Percentiles rank a stretch among this genome's conserved stretches.
Conservation (phyloP, 1,284 basidiomycete genomes). For the Coniophora puteana region DNA sequence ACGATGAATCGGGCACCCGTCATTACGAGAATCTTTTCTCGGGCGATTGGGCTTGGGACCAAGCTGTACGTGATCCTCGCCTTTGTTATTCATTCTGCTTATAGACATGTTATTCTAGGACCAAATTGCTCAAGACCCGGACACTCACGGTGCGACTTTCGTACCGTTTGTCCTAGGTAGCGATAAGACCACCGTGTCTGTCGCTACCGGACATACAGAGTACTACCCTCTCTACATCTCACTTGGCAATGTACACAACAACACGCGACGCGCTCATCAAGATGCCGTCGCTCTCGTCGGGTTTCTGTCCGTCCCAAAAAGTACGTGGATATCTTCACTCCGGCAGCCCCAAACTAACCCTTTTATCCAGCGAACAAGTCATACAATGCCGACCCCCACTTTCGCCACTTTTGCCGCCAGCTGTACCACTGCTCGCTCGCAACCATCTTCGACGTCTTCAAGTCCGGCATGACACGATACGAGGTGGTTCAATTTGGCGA, state of each 20-base stretch:
- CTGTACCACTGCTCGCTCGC: conserved; percentile 5
- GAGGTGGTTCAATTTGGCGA: conserved; percentile 5
- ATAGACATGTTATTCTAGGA: conserved; percentile 2
- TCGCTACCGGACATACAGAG: conserved; percentile 22
- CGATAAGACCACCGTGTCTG: conserved; percentile 24
- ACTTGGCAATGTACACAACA: conserved; percentile 16
- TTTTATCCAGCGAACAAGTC: conserved; percentile 3
- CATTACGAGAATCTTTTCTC: conserved; percentile 15
- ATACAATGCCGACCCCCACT: conserved; percentile 3
- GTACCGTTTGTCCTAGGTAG: conserved; percentile 16
- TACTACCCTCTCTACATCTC: conserved; percentile 20
- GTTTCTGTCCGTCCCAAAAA: conserved; percentile 24
- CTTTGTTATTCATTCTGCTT: conserved; percentile 1
- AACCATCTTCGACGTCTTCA: conserved; percentile 3
- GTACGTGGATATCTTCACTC: not conserved
- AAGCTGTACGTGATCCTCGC: conserved; percentile 11
- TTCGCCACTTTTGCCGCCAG: conserved; percentile 4
- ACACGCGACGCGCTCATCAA: conserved; percentile 18
- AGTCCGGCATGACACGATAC: conserved; percentile 3
- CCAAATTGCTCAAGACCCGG: conserved; percentile 11
- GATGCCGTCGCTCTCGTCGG: conserved; percentile 17
- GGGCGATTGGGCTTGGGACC: conserved; percentile 16
- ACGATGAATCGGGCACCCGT: conserved; percentile 1
- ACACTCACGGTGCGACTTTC: conserved; percentile 11
- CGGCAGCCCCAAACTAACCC: not conserved